phyloP scores from a whole-genome alignment of 257 asterid genomes.

The Solanum phureja region DNA sequence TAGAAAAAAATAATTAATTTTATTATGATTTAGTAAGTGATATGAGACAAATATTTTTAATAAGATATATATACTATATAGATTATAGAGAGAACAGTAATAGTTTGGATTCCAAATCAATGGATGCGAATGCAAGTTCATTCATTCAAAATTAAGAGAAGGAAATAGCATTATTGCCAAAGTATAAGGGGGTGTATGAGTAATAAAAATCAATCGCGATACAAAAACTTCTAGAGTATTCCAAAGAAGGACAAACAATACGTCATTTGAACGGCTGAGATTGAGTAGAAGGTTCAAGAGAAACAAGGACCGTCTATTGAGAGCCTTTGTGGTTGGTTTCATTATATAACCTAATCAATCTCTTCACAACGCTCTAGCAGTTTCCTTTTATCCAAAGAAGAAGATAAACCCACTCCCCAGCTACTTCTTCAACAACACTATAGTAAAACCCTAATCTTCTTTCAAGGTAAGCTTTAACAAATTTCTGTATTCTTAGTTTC shows the following conservation, averaged over 20 bases:
- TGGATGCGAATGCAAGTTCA: not conserved
- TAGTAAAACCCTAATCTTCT: not conserved
- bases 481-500: not conserved
- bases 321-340: not conserved
- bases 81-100: not conserved
- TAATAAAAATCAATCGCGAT: not conserved
- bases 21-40: no score
- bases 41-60: no score
- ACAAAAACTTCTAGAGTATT: conserved; percentile 15
- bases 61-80: no score
- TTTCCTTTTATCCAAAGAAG: not conserved
- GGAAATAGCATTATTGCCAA: not conserved
- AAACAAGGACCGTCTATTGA: conserved; percentile 10
- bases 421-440: not conserved
- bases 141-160: not conserved
- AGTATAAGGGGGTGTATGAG: not conserved
- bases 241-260: not conserved
- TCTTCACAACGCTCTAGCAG: not conserved
- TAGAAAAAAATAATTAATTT: no score
- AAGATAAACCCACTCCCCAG: not conserved
- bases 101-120: not conserved
- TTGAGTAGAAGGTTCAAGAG: conserved; percentile 22
- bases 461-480: not conserved
- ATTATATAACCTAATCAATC: not conserved
- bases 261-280: conserved; percentile 14